Conservation (phyloP, 139 green algal genomes). For the Marvania coccoides region DNA sequence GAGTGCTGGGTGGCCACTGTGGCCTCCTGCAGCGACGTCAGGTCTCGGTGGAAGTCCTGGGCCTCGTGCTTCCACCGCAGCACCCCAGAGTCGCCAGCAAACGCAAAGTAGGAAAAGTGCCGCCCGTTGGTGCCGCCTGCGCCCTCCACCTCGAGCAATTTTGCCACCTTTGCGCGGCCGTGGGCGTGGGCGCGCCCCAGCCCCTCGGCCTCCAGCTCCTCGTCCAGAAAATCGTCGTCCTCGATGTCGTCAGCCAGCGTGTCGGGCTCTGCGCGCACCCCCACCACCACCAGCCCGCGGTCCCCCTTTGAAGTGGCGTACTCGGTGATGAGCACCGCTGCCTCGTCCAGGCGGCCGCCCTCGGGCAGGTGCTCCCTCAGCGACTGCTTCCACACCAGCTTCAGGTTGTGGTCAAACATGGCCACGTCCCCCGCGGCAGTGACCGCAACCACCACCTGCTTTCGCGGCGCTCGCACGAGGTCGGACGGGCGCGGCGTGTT, state of each 20-base stretch:
- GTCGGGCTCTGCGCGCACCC: slow-evolving; percentile 28
- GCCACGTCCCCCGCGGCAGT: slow-evolving; percentile 71
- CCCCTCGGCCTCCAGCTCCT: slow-evolving; percentile 30
- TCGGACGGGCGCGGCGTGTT: slow-evolving; percentile 53
- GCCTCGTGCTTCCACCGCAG: slow-evolving; percentile 73
- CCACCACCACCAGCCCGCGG: slow-evolving; percentile 77
- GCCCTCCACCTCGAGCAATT: slow-evolving; percentile 1
- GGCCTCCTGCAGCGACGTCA: slow-evolving; percentile 42
- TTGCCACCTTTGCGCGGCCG: slow-evolving; percentile 1
- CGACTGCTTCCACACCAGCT: slow-evolving; percentile 68
- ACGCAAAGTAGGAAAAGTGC: slow-evolving; percentile 89
- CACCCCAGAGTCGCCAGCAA: slow-evolving; percentile 61
- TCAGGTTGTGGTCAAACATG: slow-evolving; percentile 95
- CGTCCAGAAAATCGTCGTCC: slow-evolving; percentile 23
- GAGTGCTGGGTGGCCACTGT: slow-evolving; percentile 62
- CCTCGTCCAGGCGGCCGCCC: slow-evolving; percentile 59
- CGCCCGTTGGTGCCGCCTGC: slow-evolving; percentile 14
- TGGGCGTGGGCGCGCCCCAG: neutral
- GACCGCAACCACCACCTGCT: slow-evolving; percentile 87
- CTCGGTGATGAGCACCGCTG: slow-evolving; percentile 68
- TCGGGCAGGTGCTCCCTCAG: slow-evolving; percentile 36
- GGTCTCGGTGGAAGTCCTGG: slow-evolving; percentile 65
- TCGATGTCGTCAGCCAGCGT: slow-evolving; percentile 11
- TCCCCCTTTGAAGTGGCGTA: slow-evolving; percentile 56
- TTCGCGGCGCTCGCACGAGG: slow-evolving; percentile 53